Base-by-base conservation (phyloP, 2,329 filamentous ascomycete species). In the Cucurbitaria berberidis region DNA sequence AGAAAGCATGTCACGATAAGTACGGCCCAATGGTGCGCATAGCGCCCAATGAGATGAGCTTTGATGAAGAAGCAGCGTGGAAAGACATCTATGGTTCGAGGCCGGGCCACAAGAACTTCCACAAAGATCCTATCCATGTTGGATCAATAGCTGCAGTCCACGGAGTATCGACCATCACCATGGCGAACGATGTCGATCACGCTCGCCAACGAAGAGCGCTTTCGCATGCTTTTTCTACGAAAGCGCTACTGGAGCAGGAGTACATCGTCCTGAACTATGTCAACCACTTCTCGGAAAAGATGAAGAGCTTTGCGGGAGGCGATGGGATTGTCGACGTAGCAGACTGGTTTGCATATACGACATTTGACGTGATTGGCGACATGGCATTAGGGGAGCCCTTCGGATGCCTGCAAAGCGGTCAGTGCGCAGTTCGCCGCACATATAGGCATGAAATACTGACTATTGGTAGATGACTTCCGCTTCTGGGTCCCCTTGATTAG, bases 301-400 rank as follows among this genome's bases (percentile, higher is more conserved):
- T 53, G 43, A 24, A 36, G 27, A 32, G 49, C 10, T 42, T 52
- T 19, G 53, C 48, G n/a, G 42, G 29, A 15, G 45, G 41, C 5
- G 47, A 49, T 10, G 44, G 44, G 21, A 46, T 48, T 19, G 50
- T 64, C n/a, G 56, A 66, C 36, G 45, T 64, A 2, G 48, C 42
- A 3, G 48, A 59, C 18, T 64, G 63, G 58, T 62, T 59, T 22
- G 49, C 46, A 18, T 59, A 56, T 18, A 59, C 48, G 2, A 68
- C 62, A 2, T 62, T 64, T 36, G 61, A 64, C 35, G 42, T 64
- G 10, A 62, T 63, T 53, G 78, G 77, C n/a, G 78, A 80, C 56
- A 71, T 84, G 40, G 79, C 81, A 0, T 82, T 84, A 56, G 81
- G 81, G 0, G 75, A 79, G 4, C 74, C 79, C 0, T 83, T 65